Conservation (phyloP, 2,329 filamentous ascomycete species). For the Penicillium palitans region DNA sequence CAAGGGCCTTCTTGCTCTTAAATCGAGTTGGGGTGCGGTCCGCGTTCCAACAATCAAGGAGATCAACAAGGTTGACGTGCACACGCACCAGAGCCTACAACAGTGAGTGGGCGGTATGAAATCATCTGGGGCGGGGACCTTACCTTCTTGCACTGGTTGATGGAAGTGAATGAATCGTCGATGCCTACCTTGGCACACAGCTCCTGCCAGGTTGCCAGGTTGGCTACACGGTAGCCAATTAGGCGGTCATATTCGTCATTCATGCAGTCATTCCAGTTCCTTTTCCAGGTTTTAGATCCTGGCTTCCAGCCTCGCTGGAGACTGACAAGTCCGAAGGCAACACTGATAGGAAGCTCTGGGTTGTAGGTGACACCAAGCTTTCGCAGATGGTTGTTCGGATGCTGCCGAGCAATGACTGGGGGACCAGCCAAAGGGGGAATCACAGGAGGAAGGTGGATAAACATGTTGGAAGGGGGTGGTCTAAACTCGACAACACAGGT, state of each 20-base stretch:
- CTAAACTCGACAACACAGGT: neutral
- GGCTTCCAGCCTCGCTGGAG: constrained; percentile 22
- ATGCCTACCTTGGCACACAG: constrained; percentile 31
- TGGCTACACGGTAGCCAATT: constrained; percentile 13
- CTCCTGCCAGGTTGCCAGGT: constrained; percentile 25
- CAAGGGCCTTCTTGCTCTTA: neutral
- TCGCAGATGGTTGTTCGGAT: neutral
- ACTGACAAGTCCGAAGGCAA: constrained; percentile 25
- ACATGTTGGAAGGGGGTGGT: neutral
- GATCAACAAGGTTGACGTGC: constrained; percentile 34
- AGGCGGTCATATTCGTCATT: constrained; percentile 21
- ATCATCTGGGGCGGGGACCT: neutral
- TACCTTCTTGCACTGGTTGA: constrained; percentile 33
- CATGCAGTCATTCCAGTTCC: constrained; percentile 26
- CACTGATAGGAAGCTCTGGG: constrained; percentile 13
- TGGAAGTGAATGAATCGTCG: constrained; percentile 15
- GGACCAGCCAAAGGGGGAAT: neutral
- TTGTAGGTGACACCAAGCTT: neutral
- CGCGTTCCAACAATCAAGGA: constrained; percentile 27
- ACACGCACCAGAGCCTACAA: constrained; percentile 24
- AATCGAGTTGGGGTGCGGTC: neutral
- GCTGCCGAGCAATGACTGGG: neutral
- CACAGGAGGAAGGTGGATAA: neutral
- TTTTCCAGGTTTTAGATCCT: constrained; percentile 22
- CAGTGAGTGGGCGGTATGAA: neutral